Evolutionary conservation across 140 eudicot species (phyloP).

Genomic region (Oenanthe javanica): DNA sequence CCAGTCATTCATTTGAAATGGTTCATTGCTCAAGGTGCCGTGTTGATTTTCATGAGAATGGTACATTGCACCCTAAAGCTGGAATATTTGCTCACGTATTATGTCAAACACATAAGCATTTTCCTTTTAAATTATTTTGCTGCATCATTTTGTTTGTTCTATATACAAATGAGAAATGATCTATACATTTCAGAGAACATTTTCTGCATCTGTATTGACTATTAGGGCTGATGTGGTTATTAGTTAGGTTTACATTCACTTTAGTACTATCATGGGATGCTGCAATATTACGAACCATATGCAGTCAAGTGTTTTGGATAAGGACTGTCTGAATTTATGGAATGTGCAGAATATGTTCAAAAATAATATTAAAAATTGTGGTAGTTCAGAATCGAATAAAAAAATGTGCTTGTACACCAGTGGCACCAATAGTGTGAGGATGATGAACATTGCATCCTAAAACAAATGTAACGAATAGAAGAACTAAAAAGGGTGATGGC

Average conservation of each 20-base stretch:
- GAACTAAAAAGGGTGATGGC: background rate
- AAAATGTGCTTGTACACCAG: background rate
- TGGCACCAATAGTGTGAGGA: background rate
- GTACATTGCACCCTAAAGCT: slow-evolving; percentile 25
- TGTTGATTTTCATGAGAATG: slow-evolving; percentile 93
- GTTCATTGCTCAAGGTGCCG: slow-evolving; percentile 95
- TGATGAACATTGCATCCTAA: background rate
- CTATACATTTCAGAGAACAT: background rate
- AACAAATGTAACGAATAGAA: background rate
- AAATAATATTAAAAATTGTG: background rate
- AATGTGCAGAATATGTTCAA: background rate
- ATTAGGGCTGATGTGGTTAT: background rate
- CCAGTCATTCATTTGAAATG: slow-evolving; percentile 77
- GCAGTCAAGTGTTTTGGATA: background rate
- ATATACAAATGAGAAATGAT: background rate
- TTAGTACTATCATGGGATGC: background rate
- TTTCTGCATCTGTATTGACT: background rate
- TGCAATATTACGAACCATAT: background rate
- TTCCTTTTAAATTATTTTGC: background rate
- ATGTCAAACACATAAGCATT: background rate
- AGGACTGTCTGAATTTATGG: background rate
- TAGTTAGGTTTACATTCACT: background rate
- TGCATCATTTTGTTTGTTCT: background rate
- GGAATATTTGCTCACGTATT: background rate
- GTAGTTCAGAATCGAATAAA: background rate